Evolutionary conservation across 2,329 filamentous ascomycete species (phyloP).

Genomic region (Botrytis deweyae): DNA sequence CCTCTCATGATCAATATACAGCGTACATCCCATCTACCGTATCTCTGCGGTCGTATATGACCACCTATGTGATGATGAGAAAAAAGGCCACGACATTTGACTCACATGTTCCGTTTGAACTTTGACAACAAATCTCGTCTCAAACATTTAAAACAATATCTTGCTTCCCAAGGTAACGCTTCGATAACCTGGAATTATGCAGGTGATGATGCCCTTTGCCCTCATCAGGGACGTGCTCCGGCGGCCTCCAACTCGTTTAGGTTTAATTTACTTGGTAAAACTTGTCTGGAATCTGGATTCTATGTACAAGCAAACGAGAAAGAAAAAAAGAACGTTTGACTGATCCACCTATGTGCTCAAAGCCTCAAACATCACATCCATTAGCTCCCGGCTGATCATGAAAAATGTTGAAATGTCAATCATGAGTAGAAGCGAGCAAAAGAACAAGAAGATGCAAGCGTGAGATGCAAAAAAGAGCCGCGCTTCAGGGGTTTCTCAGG

Average conservation of each 20-base stretch:
- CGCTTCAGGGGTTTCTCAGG: not conserved
- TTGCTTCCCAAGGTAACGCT: conserved; percentile 11
- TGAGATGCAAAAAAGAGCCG: conserved; percentile 7
- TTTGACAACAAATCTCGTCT: not conserved
- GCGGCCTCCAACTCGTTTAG: conserved; percentile 12
- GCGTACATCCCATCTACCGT: not conserved
- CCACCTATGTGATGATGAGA: not conserved
- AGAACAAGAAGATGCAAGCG: conserved; percentile 12
- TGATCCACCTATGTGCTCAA: not conserved
- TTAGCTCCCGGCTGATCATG: conserved; percentile 15
- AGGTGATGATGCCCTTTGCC: conserved; percentile 4
- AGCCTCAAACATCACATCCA: not conserved
- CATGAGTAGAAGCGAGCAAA: not conserved
- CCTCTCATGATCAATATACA: not conserved
- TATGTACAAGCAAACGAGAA: not conserved
- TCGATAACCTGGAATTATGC: conserved; percentile 14
- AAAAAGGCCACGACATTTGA: not conserved
- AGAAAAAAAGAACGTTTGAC: conserved; percentile 7
- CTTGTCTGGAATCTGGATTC: not conserved
- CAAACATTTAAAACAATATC: not conserved
- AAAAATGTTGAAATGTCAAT: not conserved
- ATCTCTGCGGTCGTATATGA: not conserved
- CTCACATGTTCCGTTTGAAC: not conserved
- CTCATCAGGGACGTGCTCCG: conserved; percentile 19
- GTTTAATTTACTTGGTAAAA: not conserved